Percentiles rank a stretch among this genome's conserved stretches.
Evolutionary conservation across 1,139 yeast genomes (phyloP).

Genomic region (Yamadazyma epiphylla): DNA sequence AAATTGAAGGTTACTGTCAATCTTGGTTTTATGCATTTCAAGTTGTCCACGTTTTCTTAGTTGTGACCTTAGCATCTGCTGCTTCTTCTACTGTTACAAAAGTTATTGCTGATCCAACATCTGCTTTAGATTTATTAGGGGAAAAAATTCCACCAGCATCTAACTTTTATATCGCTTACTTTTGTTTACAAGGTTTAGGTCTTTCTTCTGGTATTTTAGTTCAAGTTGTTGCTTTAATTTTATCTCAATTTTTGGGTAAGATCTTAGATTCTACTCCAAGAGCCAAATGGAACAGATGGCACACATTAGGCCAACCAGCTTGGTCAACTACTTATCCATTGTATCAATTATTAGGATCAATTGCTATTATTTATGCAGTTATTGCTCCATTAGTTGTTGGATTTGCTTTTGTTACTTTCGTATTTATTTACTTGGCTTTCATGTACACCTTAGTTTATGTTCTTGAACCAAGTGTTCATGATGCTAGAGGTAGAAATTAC

Average conservation of each 20-base stretch:
- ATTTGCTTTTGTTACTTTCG: slow-evolving; percentile 42
- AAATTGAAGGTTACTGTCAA: slow-evolving; percentile 79
- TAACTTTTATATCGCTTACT: slow-evolving; percentile 61
- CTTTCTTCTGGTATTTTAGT: slow-evolving; percentile 35
- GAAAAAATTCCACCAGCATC: slow-evolving; percentile 65
- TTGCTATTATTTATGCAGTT: slow-evolving; percentile 38
- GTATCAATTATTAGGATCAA: slow-evolving; percentile 35
- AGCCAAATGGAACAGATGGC: slow-evolving; percentile 45
- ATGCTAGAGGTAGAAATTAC: slow-evolving; percentile 64
- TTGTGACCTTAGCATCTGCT: slow-evolving; percentile 77
- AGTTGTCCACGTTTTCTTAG: slow-evolving; percentile 79
- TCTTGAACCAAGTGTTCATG: slow-evolving; percentile 47
- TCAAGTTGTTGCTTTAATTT: slow-evolving; percentile 42
- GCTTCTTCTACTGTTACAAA: slow-evolving; percentile 65
- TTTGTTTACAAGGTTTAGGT: slow-evolving; percentile 42
- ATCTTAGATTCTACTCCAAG: slow-evolving; percentile 45
- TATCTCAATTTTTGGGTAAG: slow-evolving; percentile 44
- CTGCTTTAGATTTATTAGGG: slow-evolving; percentile 56
- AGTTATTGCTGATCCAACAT: slow-evolving; percentile 51
- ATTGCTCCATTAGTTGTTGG: slow-evolving; percentile 47
- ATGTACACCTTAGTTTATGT: slow-evolving; percentile 56
- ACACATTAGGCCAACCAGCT: slow-evolving; percentile 39
- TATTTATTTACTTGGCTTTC: slow-evolving; percentile 56
- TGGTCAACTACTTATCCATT: slow-evolving; percentile 40
- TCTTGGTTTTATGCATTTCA: slow-evolving; percentile 86